phyloP scores from a whole-genome alignment of 2,329 filamentous ascomycete genomes.

The Arthroderma sp. region DNA sequence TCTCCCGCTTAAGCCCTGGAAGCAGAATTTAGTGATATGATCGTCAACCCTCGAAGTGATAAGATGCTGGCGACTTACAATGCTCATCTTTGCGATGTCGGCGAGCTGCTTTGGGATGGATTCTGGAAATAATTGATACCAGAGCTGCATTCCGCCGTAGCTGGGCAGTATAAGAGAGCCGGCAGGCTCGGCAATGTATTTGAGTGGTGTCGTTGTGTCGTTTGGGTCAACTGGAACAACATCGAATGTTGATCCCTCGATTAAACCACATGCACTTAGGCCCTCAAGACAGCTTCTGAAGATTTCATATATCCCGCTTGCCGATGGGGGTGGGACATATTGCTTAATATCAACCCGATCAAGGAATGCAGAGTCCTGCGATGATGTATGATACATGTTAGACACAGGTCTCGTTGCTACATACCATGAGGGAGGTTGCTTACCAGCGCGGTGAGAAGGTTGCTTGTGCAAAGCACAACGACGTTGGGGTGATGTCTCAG shows the following conservation, averaged over 20 bases:
- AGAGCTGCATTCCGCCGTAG: conserved; percentile 22
- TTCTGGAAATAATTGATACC: conserved; percentile 21
- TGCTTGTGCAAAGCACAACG: conserved; percentile 41
- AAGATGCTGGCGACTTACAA: conserved; percentile 17
- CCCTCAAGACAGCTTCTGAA: conserved; percentile 39
- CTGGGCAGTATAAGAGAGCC: conserved; percentile 18
- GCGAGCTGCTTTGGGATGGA: conserved; percentile 21
- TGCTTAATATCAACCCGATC: conserved; percentile 40
- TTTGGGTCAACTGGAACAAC: conserved; percentile 17
- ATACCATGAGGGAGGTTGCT: conserved; percentile 8
- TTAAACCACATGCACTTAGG: conserved; percentile 28
- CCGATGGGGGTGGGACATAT: conserved; percentile 30
- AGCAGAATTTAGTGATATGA: not conserved
- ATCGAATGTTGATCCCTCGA: conserved; percentile 23
- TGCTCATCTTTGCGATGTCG: conserved; percentile 20
- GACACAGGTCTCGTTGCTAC: not conserved
- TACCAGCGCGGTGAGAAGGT: conserved; percentile 34
- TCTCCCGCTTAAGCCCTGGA: conserved; percentile 32
- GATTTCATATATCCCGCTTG: conserved; percentile 37
- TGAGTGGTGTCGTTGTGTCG: conserved; percentile 18
- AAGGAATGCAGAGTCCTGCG: conserved; percentile 36
- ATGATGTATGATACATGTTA: not conserved
- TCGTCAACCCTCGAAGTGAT: not conserved
- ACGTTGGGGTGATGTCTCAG: conserved; percentile 35
- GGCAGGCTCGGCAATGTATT: conserved; percentile 21